Percentiles rank a stretch among this genome's conserved stretches.
Evolutionary conservation across 73 alveolate genomes (phyloP).

Genomic region (Paramecium tetraurelia): DNA sequence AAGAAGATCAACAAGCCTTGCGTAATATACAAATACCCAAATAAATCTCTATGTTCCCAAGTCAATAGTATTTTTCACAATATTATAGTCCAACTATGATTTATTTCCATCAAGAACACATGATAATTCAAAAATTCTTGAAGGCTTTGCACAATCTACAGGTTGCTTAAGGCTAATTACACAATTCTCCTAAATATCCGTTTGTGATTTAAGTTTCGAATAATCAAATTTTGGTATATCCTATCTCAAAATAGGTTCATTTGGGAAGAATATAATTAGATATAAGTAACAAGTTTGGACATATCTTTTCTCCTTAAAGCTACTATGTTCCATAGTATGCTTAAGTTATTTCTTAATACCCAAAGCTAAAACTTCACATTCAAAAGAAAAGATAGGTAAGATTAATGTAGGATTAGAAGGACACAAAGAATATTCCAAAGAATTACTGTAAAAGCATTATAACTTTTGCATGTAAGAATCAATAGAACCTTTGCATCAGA

Average conservation of each 20-base stretch:
- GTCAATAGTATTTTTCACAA: neutral
- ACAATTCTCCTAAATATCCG: neutral
- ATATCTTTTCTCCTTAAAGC: neutral
- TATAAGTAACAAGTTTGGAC: neutral
- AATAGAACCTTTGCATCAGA: neutral
- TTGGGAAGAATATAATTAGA: neutral
- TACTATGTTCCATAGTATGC: neutral
- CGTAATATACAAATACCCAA: neutral
- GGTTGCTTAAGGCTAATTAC: neutral
- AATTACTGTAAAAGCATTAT: conserved; percentile 9
- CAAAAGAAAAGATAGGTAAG: neutral
- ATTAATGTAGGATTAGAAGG: neutral
- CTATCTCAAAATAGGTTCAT: neutral
- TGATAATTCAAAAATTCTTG: neutral
- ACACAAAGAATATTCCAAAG: conserved; percentile 12
- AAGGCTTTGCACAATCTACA: neutral
- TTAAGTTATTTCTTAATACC: neutral
- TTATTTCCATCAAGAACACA: neutral
- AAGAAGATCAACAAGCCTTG: neutral
- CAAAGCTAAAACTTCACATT: neutral
- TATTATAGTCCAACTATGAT: neutral
- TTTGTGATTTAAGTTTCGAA: neutral
- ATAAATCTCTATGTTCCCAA: neutral
- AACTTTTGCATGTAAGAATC: conserved; percentile 3
- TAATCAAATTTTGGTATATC: neutral